Percentiles rank a stretch among this genome's conserved stretches.
Conservation (phyloP, 2,329 filamentous ascomycete species). For the Colletotrichum sp. region DNA sequence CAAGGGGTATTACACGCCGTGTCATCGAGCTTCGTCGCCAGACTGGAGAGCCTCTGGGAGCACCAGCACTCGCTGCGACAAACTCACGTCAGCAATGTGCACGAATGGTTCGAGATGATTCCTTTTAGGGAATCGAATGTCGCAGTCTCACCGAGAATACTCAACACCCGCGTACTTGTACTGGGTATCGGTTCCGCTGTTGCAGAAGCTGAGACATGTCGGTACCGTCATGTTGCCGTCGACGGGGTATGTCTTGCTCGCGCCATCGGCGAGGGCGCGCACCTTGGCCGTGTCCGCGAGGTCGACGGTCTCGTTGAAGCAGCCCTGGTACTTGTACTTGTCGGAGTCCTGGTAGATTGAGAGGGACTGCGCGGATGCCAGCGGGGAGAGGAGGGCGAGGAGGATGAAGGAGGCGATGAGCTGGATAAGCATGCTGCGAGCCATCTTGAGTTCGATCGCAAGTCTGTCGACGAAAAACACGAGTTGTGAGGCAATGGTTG, state of each 20-base stretch:
- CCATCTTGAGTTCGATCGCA: background rate
- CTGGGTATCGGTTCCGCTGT: constrained; percentile 34
- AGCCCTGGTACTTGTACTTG: constrained; percentile 58
- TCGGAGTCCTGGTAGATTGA: constrained; percentile 39
- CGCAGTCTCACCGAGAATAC: constrained; percentile 47
- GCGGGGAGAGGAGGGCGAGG: constrained; percentile 9
- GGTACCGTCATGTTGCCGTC: constrained; percentile 56
- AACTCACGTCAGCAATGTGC: background rate
- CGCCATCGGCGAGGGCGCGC: constrained; percentile 51
- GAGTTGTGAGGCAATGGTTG: background rate
- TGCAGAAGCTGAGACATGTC: constrained; percentile 57
- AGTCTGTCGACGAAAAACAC: background rate
- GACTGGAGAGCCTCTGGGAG: constrained; percentile 50
- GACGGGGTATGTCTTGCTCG: constrained; percentile 37
- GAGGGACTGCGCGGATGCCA: constrained; percentile 24
- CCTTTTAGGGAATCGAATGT: background rate
- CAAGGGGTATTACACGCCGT: constrained; percentile 56
- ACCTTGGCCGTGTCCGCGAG: constrained; percentile 42
- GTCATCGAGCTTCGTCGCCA: constrained; percentile 52
- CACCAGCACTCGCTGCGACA: constrained; percentile 64
- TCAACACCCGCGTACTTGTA: constrained; percentile 61
- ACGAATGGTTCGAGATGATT: too few species aligned
- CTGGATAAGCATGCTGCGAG: background rate
- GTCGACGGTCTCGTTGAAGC: constrained; percentile 63
- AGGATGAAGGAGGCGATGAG: constrained; percentile 17